These are phyloP conservation scores for Keithomyces neogunnii DNA, from an alignment of 2,329 filamentous ascomycete genomes.

Conservation along the genomic window DNA sequence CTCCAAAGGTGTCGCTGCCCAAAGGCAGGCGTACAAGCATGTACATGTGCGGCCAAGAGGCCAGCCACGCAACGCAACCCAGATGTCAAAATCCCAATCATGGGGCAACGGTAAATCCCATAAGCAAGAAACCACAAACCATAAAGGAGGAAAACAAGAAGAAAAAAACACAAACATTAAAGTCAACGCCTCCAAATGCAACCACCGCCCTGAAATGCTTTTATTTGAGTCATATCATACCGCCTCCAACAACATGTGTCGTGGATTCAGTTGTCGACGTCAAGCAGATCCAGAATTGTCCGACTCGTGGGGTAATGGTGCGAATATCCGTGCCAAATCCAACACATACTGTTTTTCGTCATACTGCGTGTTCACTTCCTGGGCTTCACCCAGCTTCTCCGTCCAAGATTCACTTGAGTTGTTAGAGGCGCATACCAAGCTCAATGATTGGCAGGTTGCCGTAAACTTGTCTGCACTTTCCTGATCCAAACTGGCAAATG, in stretches of 20 bases:
- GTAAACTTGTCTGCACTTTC: neutral
- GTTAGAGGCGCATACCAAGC: neutral
- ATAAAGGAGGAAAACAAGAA: constrained; percentile 7
- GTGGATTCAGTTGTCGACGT: neutral
- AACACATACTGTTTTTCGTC: constrained; percentile 5
- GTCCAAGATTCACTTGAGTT: neutral
- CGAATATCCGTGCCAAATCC: constrained; percentile 7
- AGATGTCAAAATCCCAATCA: constrained; percentile 1
- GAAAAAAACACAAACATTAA: constrained; percentile 13
- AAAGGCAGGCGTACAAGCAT: constrained; percentile 3
- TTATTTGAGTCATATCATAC: constrained; percentile 10
- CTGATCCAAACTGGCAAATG: neutral
- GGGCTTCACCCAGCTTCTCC: neutral
- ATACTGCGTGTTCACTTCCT: neutral
- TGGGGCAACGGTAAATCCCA: constrained; percentile 2
- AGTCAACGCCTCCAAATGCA: constrained; percentile 31
- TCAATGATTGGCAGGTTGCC: constrained; percentile 1
- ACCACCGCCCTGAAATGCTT: constrained; percentile 20
- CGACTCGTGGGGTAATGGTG: constrained; percentile 3
- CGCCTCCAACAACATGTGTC: neutral
- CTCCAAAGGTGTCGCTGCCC: constrained; percentile 4
- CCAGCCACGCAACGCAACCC: constrained; percentile 3
- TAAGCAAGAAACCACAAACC: neutral
- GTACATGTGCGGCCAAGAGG: neutral
- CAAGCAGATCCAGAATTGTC: constrained; percentile 5